phyloP scores from a whole-genome alignment of 805 yeast genomes.

The Torulaspora gathmanii region DNA sequence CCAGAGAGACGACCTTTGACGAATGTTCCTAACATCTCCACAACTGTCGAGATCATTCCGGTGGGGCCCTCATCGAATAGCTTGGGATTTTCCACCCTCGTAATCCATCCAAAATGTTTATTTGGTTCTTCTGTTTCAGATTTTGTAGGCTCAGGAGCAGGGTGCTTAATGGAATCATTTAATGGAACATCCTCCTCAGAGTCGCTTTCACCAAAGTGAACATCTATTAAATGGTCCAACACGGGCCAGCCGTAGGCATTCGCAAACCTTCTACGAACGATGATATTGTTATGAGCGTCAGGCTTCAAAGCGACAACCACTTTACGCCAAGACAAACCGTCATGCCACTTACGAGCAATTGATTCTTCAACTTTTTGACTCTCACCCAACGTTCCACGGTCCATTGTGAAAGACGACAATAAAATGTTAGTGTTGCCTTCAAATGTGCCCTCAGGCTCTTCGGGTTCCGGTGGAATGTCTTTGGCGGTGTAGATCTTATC shows the following conservation, averaged over 20 bases:
- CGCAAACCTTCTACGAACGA: slow-evolving; percentile 65
- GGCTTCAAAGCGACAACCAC: slow-evolving; percentile 62
- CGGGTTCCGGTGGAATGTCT: slow-evolving; percentile 42
- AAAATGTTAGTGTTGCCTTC: slow-evolving; percentile 26
- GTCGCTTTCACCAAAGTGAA: slow-evolving; percentile 46
- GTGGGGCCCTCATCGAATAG: slow-evolving; percentile 61
- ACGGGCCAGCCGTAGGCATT: slow-evolving; percentile 87
- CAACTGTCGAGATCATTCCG: slow-evolving; percentile 60
- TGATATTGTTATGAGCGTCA: slow-evolving; percentile 73
- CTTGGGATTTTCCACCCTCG: slow-evolving; percentile 33
- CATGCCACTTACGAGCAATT: slow-evolving; percentile 58
- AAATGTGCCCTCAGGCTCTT: slow-evolving; percentile 14
- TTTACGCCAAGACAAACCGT: slow-evolving; percentile 66
- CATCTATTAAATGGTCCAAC: slow-evolving; percentile 56
- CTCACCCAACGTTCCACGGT: slow-evolving; percentile 22
- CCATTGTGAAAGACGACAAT: slow-evolving; percentile 35
- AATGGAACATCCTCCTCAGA: slow-evolving; percentile 6
- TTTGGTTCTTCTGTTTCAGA: slow-evolving; percentile 21
- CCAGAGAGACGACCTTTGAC: slow-evolving; percentile 24
- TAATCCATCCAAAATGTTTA: slow-evolving; percentile 48
- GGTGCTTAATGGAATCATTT: not conserved
- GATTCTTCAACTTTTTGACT: slow-evolving; percentile 48
- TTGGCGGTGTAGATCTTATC: slow-evolving; percentile 55
- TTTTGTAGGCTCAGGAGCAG: not conserved
- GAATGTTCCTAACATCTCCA: slow-evolving; percentile 51